phyloP scores from a whole-genome alignment of 495 filamentous ascomycete genomes.

The Neurospora hispaniola region DNA sequence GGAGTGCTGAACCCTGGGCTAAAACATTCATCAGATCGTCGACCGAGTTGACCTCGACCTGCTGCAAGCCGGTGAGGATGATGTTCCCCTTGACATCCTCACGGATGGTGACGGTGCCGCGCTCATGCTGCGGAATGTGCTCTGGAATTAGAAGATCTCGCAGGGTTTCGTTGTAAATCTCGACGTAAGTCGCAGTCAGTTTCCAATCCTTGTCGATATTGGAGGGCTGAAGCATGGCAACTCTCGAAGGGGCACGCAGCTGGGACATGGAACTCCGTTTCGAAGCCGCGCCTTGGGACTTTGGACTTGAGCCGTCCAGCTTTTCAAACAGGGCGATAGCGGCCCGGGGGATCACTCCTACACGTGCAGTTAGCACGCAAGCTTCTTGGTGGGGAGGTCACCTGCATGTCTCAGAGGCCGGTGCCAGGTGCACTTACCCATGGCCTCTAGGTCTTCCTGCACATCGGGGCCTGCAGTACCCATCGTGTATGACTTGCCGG shows the following conservation, averaged over 20 bases:
- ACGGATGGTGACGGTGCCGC: conserved; percentile 69
- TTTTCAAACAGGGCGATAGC: conserved; percentile 81
- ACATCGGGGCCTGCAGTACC: conserved; percentile 84
- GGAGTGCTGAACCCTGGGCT: conserved; percentile 86
- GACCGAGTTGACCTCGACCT: conserved; percentile 83
- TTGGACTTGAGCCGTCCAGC: conserved; percentile 44
- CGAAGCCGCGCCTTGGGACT: conserved; percentile 4
- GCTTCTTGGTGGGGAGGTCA: not conserved
- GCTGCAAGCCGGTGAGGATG: conserved; percentile 75
- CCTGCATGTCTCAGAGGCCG: not conserved
- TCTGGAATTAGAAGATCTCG: conserved; percentile 86
- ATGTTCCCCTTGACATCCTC: conserved; percentile 96
- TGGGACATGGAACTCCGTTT: conserved; percentile 60
- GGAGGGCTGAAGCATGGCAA: conserved; percentile 47
- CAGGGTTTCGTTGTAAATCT: conserved; percentile 97
- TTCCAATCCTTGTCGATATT: conserved; percentile 75
- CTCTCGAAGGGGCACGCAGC: conserved; percentile 69
- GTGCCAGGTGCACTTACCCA: conserved; percentile 53
- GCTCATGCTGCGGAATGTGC: conserved; percentile 53
- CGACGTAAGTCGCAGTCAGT: conserved; percentile 91
- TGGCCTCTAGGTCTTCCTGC: conserved; percentile 59
- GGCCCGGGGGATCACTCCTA: conserved; percentile 90
- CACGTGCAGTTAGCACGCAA: conserved; percentile 4
- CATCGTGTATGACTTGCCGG: conserved; percentile 99
- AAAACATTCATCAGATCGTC: conserved; percentile 84